Evolutionary conservation across 257 asterid genomes (phyloP).

Genomic region (Datura wrightii): DNA sequence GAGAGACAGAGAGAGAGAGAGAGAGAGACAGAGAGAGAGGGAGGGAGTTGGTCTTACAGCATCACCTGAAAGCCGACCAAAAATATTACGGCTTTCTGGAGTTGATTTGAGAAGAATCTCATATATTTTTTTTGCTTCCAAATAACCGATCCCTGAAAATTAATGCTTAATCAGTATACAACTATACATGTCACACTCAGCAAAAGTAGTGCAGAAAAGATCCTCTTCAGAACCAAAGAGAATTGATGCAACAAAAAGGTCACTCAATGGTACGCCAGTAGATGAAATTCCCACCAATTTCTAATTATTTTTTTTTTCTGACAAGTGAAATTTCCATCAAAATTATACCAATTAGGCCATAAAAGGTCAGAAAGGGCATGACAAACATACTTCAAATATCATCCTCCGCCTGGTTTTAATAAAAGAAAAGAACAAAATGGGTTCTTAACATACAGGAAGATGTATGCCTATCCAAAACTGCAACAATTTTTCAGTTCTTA

Average conservation of each 20-base stretch:
- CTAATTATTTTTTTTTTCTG: not conserved
- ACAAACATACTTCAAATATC: slow-evolving; percentile 14
- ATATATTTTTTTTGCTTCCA: slow-evolving; percentile 81
- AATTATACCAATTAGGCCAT: not conserved
- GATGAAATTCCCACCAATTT: not conserved
- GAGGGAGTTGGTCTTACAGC: slow-evolving; percentile 77
- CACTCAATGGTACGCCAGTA: not conserved
- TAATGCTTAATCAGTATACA: slow-evolving; percentile 24
- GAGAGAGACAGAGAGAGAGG: slow-evolving; percentile 28
- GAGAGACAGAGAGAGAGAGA: slow-evolving; percentile 33
- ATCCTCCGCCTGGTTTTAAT: not conserved
- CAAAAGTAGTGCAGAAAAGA: not conserved
- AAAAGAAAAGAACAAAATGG: not conserved
- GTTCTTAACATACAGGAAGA: slow-evolving; percentile 5
- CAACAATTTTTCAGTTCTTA: not conserved
- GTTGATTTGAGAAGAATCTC: slow-evolving; percentile 78
- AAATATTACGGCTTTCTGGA: slow-evolving; percentile 92
- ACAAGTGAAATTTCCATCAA: slow-evolving; percentile 5
- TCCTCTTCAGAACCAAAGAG: slow-evolving; percentile 18
- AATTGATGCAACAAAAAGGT: slow-evolving; percentile 18
- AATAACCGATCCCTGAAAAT: slow-evolving; percentile 76
- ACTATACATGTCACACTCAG: not conserved
- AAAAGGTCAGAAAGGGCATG: not conserved
- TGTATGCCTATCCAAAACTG: slow-evolving; percentile 15
- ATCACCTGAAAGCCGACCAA: slow-evolving; percentile 99